phyloP scores from a whole-genome alignment of 495 filamentous ascomycete species.

The Xylaria nigripes region DNA sequence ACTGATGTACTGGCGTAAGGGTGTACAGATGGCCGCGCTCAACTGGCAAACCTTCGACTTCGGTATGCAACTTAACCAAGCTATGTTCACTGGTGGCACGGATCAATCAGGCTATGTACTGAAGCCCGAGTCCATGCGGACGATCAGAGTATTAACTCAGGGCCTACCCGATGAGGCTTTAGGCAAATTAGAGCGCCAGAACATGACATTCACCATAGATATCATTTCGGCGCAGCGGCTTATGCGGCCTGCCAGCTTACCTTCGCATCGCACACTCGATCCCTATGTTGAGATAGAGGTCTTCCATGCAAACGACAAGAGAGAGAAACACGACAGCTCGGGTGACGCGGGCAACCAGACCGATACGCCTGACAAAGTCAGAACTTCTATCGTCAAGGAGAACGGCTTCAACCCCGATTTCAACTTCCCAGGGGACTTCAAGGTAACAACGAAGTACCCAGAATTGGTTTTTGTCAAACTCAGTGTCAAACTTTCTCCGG shows the following conservation, averaged over 20 bases:
- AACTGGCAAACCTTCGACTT: slow-evolving; percentile 99
- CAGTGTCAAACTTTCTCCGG: slow-evolving; percentile 75
- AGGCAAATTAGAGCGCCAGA: slow-evolving; percentile 59
- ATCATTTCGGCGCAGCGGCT: slow-evolving; percentile 92
- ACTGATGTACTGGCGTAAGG: slow-evolving; percentile 82
- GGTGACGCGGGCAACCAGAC: slow-evolving; percentile 48
- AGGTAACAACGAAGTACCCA: slow-evolving; percentile 80
- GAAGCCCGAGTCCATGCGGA: slow-evolving; percentile 77
- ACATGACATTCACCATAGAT: slow-evolving; percentile 74
- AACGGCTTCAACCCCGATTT: slow-evolving; percentile 92
- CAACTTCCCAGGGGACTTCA: slow-evolving; percentile 60
- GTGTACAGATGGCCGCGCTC: slow-evolving; percentile 91
- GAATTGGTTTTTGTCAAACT: slow-evolving; percentile 90
- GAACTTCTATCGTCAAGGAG: slow-evolving; percentile 67
- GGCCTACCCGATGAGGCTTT: slow-evolving; percentile 35
- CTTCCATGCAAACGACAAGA: slow-evolving; percentile 85
- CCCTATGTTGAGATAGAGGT: slow-evolving; percentile 94
- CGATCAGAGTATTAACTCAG: slow-evolving; percentile 43
- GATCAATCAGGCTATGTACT: slow-evolving; percentile 88
- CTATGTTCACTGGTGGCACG: slow-evolving; percentile 92
- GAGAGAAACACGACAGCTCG: slow-evolving; percentile 40
- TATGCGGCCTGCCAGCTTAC: slow-evolving; percentile 66
- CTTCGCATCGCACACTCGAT: slow-evolving; percentile 66
- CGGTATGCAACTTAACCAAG: slow-evolving; percentile 89
- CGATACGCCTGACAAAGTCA: slow-evolving; percentile 56